Evolutionary conservation across 1,284 basidiomycete genomes (phyloP), one percentile per base, ranked within the genome.

Genomic region (Tylopilus orsonianus): DNA sequence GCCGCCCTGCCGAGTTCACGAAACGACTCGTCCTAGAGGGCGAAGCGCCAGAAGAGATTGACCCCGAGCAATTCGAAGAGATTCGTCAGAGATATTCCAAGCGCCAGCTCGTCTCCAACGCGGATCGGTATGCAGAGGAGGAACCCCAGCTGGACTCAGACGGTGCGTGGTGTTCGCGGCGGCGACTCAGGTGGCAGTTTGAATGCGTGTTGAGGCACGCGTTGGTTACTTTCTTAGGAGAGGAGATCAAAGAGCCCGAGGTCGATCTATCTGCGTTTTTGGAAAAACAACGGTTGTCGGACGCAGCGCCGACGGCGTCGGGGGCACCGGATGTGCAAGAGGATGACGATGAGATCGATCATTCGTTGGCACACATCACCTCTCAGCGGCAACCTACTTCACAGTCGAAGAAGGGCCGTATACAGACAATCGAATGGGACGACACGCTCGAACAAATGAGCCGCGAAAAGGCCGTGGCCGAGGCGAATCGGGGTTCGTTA

Each of bases 251-350:
- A 0, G 87, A 88, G 53, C 83, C 85, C 3, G 85, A 90, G 62
- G 77, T 90, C 9, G 87, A 90, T 66, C 58, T 90, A 3, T 79
- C 85, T 0, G 55, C 68, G 0, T 86, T 90, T 56, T 69, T 89
- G 37, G 81, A 79, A 51, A 77, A 70, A 44, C 87, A 90, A 55
- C 71, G 75, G 27, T 61, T 80, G 30, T 70, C 72, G 5, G 79
- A 78, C 24, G 5, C 40, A 14, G 36, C 12, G 2, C 13, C 41
- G 12, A 22, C 24, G 30, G 24, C 18, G 8, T 3, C 34, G 4
- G 26, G 42, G 2, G 26, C 6, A 6, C 27, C 22, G 2, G 50
- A 50, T 5, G 54, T 58, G 4, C 53, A 56, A 0, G 60, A 57
- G 10, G 71, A 67, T 23, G 81, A 80, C 3, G 79, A 80, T 45